These are phyloP conservation scores for Amauroascus verrucosus DNA, from an alignment of 2,329 filamentous ascomycete genomes.

Conservation along the genomic window DNA sequence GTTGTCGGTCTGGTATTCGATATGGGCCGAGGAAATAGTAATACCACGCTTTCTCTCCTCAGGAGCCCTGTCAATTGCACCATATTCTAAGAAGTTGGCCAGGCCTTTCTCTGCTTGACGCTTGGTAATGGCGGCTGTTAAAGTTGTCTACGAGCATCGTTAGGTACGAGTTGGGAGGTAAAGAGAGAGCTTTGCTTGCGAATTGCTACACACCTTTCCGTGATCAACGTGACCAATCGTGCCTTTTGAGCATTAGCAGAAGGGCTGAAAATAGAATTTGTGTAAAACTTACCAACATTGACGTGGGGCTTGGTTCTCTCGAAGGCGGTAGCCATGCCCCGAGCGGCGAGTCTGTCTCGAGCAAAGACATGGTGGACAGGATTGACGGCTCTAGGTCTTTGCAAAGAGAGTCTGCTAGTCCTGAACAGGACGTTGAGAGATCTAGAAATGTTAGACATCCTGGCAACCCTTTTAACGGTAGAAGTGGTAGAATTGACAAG, in stretches of 20 bases:
- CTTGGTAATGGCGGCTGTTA: conserved; percentile 98
- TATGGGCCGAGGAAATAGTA: conserved; percentile 95
- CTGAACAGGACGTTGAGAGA: conserved; percentile 68
- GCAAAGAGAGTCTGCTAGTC: conserved; percentile 65
- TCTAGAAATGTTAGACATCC: conserved; percentile 73
- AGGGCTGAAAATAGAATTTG: neutral
- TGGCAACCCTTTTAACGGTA: conserved; percentile 35
- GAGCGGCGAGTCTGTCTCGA: conserved; percentile 36
- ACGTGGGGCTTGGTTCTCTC: conserved; percentile 94
- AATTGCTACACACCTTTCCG: conserved; percentile 61
- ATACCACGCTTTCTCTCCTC: conserved; percentile 99
- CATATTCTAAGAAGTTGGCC: conserved; percentile 93
- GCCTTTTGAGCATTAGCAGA: conserved; percentile 39
- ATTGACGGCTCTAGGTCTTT: conserved; percentile 57
- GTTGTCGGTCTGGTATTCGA: conserved; percentile 90
- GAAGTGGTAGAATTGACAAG: conserved; percentile 14
- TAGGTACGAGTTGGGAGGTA: conserved; percentile 12
- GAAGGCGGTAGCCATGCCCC: conserved; percentile 56
- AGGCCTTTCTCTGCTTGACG: conserved; percentile 89
- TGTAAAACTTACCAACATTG: conserved; percentile 65
- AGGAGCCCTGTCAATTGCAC: conserved; percentile 95
- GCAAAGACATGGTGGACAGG: conserved; percentile 56
- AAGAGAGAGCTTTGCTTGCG: neutral
- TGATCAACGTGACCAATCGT: conserved; percentile 99
- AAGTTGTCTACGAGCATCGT: conserved; percentile 61